A percentile compares a stretch with the other conserved stretches of the same genome.
phyloP scores from a whole-genome alignment of 768 basidiomycete species.

The Hygrocybe punicea region DNA sequence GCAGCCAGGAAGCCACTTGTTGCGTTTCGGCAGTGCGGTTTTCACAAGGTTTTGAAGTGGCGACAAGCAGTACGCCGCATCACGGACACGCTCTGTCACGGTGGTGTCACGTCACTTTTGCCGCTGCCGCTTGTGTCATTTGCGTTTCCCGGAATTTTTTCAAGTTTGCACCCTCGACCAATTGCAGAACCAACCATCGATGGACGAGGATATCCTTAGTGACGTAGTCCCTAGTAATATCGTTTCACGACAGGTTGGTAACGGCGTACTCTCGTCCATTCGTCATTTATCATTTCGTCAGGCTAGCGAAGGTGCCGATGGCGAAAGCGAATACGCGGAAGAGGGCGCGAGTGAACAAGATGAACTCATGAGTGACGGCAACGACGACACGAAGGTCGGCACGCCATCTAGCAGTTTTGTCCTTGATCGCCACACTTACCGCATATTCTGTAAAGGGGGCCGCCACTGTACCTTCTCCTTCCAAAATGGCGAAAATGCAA shows the following conservation, averaged over 20 bases:
- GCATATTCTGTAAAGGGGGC: constrained; percentile 5
- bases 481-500: constrained; percentile 33
- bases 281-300: constrained; percentile 17
- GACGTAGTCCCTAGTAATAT: constrained; percentile 91
- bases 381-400: constrained; percentile 17
- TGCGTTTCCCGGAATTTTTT: too few species aligned
- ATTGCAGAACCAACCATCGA: constrained; percentile 16
- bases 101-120: too few species aligned
- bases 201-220: constrained; percentile 80
- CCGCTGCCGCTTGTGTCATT: too few species aligned
- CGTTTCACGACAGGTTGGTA: constrained; percentile 76
- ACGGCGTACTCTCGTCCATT: background rate
- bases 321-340: constrained; percentile 70
- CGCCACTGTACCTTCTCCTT: constrained; percentile 21
- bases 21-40: too few species aligned
- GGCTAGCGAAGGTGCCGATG: constrained; percentile 68
- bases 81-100: too few species aligned
- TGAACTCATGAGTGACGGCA: constrained; percentile 55
- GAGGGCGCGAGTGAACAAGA: constrained; percentile 56
- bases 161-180: too few species aligned
- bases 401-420: background rate
- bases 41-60: too few species aligned
- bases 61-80: too few species aligned
- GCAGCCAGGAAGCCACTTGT: too few species aligned
- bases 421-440: background rate